Percentiles rank a stretch among this genome's conserved stretches.
Conservation (phyloP, 768 basidiomycete species). For the Suillus alpinus region DNA sequence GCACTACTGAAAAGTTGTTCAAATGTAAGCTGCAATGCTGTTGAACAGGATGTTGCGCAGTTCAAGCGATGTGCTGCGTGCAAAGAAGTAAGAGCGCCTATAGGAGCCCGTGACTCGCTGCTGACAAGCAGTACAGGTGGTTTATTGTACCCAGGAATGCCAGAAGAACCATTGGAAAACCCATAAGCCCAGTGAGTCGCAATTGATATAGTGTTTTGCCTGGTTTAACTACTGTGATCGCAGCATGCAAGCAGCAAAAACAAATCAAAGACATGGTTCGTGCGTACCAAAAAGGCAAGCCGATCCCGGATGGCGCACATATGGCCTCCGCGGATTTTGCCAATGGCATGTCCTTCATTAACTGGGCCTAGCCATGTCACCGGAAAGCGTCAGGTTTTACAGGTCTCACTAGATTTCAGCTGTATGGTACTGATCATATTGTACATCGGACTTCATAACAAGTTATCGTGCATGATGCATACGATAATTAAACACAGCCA, state of each 20-base stretch:
- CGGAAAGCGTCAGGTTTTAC: neutral
- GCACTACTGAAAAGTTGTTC: conserved; percentile 35
- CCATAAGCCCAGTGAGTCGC: conserved; percentile 19
- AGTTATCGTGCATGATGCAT: neutral
- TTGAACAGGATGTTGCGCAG: conserved; percentile 33
- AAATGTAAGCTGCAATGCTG: conserved; percentile 26
- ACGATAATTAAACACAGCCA: neutral
- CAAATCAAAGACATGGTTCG: conserved; percentile 8
- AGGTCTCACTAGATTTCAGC: neutral
- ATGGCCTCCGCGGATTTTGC: conserved; percentile 10
- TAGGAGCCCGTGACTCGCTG: neutral
- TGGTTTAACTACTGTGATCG: neutral
- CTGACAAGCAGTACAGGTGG: conserved; percentile 11
- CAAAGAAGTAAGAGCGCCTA: conserved; percentile 19
- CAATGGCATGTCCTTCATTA: conserved; percentile 1
- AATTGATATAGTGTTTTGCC: neutral
- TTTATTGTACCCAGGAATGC: conserved; percentile 28
- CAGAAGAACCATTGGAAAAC: conserved; percentile 30
- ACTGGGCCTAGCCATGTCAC: neutral
- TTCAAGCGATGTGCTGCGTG: conserved; percentile 43
- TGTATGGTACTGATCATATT: neutral
- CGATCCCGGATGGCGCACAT: neutral
- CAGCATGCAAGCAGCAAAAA: conserved; percentile 10
- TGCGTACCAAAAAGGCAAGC: conserved; percentile 7
- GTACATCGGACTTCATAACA: neutral